Base-by-base conservation (phyloP, 106 monocot genomes). In the Triglochin maritima region DNA sequence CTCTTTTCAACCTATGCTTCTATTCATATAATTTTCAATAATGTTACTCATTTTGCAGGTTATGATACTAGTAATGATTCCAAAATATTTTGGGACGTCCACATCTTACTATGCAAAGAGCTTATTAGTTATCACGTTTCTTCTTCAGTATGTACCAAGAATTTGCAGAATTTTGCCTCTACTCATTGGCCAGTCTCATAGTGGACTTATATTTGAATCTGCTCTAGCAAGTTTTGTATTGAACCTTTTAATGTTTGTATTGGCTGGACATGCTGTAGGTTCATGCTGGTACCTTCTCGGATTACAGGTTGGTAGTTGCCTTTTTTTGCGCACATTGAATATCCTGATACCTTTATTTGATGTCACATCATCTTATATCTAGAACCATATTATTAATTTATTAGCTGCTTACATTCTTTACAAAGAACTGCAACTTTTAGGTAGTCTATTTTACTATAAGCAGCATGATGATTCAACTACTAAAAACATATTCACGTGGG, bases 271-370 rank as follows among this genome's bases (percentile, higher is more conserved):
- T 80, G 95, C 90, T 62, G 85, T 90, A 8, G 95, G 95, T 65
- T 95, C 95, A 43, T 85, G 81, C 62, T 95, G 95, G 95, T 95
- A 95, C 71, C 90, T 95, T 49, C 85, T 95, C 49, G 85, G 85
- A 2, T 80, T 95, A 76, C 95, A 95, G 85, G 90, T 95, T 50
- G 7, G 84, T 61, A 8, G 16, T 63, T 43, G 7, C 15, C 41
- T 29, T 29, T 29, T 29, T 29, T 29, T 29, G 29, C 29, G 1
- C 29, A 29, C 29, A 29, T 29, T 29, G 29, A 29, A 1, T 29
- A 29, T 29, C 29, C 29, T 29, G 29, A 29, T 29, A 29, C 29
- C 29, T 29, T 29, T 29, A 29, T 29, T 29, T 29, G 29, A 29
- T 29, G 29, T 29, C 29, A 29, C 0, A 29, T 29, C 29, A 29